Base-by-base conservation (phyloP, 202 grass and related monocot genomes). In the Saccharum hybrid region DNA sequence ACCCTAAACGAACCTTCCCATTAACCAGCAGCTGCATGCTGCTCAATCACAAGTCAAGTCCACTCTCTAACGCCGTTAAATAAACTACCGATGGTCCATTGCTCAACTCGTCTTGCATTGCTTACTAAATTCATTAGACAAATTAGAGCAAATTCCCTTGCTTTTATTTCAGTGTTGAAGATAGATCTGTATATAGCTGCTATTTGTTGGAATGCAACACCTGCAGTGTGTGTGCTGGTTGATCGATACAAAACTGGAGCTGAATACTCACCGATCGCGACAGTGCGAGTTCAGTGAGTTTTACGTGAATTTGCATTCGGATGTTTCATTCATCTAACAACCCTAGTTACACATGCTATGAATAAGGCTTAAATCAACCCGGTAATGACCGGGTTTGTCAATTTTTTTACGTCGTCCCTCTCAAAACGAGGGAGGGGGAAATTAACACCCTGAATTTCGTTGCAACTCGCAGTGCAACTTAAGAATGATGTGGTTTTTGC, bases 1-100 rank as follows among this genome's bases (percentile, higher is more conserved):
- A n/a, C 48, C 37, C 62, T 71, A 74, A 45, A n/a, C 39, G 22
- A 81, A 81, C 51, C 63, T 82, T 69, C 48, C 14, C 71, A 71
- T 16, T 66, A 43, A 33, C 56, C 7, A n/a, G 43, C 13, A 46
- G 52, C 52, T 51, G 15, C 15, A 52, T 52, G 7, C 69, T 26
- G 33, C 23, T 6, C 36, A 7, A 37, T 73, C 13, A 22, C 37
- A 9, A 48, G 71, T 26, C 63, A 21, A 57, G 7, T 57, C 54
- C 36, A 80, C 45, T 56, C 52, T 52, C 48, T 52, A 6, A 40
- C 1, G 22, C 26, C 0, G 8, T 43, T 80, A 43, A 36, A 33
- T 33, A 18, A 48, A 31, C 2, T 15, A 36, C 18, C 22, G 15
- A 8, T 56, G 18, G 52, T 56, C 51, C 18, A 56, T 2, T n/a